Evolutionary conservation across 2,329 filamentous ascomycete species (phyloP).

Genomic region (Aureobasidium uvarum): DNA sequence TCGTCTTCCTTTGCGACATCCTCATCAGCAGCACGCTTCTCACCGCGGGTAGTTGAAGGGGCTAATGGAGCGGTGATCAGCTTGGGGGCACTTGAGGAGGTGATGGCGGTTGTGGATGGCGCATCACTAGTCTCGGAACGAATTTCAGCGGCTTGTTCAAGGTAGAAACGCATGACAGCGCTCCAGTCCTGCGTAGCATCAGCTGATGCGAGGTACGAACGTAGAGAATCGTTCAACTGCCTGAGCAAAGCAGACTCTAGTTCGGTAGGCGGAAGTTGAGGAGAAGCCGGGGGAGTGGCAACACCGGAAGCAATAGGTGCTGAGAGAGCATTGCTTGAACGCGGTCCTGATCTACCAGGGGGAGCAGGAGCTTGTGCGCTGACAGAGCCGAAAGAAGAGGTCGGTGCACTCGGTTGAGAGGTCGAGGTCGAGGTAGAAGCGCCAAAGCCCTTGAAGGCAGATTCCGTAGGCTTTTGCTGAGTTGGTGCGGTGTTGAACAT

Average conservation of each 20-base stretch:
- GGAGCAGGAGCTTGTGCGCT: background rate
- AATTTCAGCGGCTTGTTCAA: slow-evolving; percentile 9
- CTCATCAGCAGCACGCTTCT: slow-evolving; percentile 20
- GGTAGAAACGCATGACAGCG: background rate
- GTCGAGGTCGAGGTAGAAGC: background rate
- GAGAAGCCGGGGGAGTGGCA: slow-evolving; percentile 18
- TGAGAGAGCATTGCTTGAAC: background rate
- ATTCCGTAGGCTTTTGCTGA: slow-evolving; percentile 15
- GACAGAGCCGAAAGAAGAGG: background rate
- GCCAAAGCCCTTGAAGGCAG: slow-evolving; percentile 21
- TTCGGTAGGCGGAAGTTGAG: slow-evolving; percentile 4
- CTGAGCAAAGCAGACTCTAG: background rate
- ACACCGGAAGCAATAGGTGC: background rate
- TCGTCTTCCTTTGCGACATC: slow-evolving; percentile 15
- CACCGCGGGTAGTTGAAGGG: background rate
- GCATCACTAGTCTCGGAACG: background rate
- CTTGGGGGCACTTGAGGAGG: slow-evolving; percentile 6
- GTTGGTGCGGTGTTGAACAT: slow-evolving; percentile 7
- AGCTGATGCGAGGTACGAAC: background rate
- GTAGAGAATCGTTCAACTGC: slow-evolving; percentile 20
- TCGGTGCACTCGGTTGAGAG: background rate
- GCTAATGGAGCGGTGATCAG: background rate
- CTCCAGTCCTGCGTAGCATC: slow-evolving; percentile 6
- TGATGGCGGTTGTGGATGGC: background rate
- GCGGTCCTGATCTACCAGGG: background rate